Conservation (phyloP, 139 green algal genomes). For the Raphidocelis subcapitata region DNA sequence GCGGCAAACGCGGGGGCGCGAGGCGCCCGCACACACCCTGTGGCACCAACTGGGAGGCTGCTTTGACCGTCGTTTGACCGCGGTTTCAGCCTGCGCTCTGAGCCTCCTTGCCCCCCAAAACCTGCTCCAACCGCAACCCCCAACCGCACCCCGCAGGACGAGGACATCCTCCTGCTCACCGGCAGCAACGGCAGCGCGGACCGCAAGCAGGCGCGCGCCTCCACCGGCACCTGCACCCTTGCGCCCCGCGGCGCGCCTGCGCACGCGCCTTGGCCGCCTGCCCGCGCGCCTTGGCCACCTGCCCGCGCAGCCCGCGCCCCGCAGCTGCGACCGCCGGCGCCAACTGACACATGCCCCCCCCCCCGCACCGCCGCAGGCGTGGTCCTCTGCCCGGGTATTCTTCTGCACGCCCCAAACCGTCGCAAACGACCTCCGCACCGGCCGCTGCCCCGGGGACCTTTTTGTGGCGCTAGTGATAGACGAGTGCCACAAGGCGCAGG, state of each 20-base stretch:
- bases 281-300: too few relatives aligned
- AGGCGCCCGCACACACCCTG: too few relatives aligned
- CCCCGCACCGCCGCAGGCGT: conserved; percentile 49
- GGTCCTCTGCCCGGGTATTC: conserved; percentile 74
- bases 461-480: conserved; percentile 92
- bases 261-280: too few relatives aligned
- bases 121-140: too few relatives aligned
- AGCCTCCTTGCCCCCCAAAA: too few relatives aligned
- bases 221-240: conserved; percentile 21
- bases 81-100: too few relatives aligned
- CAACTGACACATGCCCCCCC: conserved; percentile 3
- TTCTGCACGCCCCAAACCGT: conserved; percentile 92
- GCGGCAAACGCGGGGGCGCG: too few relatives aligned
- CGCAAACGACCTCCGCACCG: conserved; percentile 82
- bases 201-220: neutral
- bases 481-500: conserved; percentile 80
- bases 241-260: too few relatives aligned
- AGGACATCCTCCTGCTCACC: neutral
- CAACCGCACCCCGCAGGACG: neutral
- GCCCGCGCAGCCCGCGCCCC: too few relatives aligned
- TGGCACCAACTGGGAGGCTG: too few relatives aligned
- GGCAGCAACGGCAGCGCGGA: neutral
- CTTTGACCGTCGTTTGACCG: too few relatives aligned
- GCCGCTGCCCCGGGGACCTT: conserved; percentile 32
- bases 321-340: too few relatives aligned